These are phyloP conservation scores for Xylaria sp. DNA, from an alignment of 2,329 filamentous ascomycete genomes.

Conservation along the genomic window DNA sequence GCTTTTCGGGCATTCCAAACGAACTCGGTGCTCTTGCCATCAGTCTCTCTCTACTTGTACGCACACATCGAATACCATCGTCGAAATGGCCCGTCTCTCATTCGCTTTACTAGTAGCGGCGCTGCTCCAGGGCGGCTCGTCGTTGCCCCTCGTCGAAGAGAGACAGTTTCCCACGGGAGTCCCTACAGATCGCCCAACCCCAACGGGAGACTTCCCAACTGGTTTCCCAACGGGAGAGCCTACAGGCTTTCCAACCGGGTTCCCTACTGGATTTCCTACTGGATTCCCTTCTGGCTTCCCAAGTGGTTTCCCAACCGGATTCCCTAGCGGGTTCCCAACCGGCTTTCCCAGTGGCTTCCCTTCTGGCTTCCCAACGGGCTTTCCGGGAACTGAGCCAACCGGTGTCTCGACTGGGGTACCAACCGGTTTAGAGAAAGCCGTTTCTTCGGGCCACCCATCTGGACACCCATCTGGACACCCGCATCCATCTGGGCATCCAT, in stretches of 20 bases:
- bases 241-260: constrained; percentile 4
- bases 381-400: neutral
- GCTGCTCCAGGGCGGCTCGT: constrained; percentile 30
- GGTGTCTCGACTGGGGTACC: too few relatives aligned
- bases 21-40: constrained; percentile 14
- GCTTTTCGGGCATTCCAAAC: constrained; percentile 10
- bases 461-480: neutral
- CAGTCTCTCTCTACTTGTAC: constrained; percentile 6
- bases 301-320: neutral
- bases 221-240: constrained; percentile 1
- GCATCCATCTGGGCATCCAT: neutral
- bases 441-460: neutral
- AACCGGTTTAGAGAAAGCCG: too few relatives aligned
- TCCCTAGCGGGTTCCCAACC: constrained; percentile 12
- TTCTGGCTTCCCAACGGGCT: neutral
- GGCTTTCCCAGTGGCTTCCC: constrained; percentile 9
- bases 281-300: neutral
- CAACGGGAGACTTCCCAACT: constrained; percentile 1
- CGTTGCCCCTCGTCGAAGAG: constrained; percentile 33
- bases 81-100: constrained; percentile 36
- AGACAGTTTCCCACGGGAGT: constrained; percentile 15
- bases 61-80: constrained; percentile 4
- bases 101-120: constrained; percentile 31
- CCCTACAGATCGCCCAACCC: neutral
- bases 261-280: constrained; percentile 8